These are phyloP conservation scores for Clonostachys byssicola DNA, from an alignment of 2,329 filamentous ascomycete species.

Conservation along the genomic window DNA sequence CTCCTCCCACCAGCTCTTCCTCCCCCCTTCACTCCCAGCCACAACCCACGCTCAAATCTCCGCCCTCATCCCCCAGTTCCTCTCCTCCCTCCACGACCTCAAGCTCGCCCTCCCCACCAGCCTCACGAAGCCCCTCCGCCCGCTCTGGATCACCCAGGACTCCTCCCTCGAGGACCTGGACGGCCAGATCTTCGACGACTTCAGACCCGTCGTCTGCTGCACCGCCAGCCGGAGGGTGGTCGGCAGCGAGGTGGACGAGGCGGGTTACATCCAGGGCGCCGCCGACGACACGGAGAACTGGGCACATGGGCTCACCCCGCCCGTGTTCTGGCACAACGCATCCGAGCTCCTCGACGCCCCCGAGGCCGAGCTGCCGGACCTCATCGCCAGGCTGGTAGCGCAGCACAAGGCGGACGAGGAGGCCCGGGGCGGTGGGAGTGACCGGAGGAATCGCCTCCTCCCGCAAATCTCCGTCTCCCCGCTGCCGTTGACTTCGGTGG, in stretches of 20 bases:
- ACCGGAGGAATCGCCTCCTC: slow-evolving; percentile 16
- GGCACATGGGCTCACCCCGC: slow-evolving; percentile 75
- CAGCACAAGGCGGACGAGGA: slow-evolving; percentile 6
- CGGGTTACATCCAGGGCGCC: slow-evolving; percentile 83
- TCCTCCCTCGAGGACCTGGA: slow-evolving; percentile 33
- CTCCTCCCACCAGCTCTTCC: slow-evolving; percentile 51
- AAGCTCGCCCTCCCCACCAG: slow-evolving; percentile 49
- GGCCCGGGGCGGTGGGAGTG: not conserved
- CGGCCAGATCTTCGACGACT: slow-evolving; percentile 45
- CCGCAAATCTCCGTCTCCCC: slow-evolving; percentile 28
- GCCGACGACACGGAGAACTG: slow-evolving; percentile 95
- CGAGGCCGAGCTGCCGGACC: slow-evolving; percentile 58
- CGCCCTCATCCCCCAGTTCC: slow-evolving; percentile 50
- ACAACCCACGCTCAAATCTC: slow-evolving; percentile 75
- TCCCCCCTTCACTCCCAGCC: slow-evolving; percentile 69
- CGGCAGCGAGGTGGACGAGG: slow-evolving; percentile 57
- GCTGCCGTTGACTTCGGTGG: slow-evolving; percentile 15
- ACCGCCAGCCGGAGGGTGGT: slow-evolving; percentile 73
- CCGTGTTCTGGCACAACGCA: slow-evolving; percentile 73
- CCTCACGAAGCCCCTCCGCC: slow-evolving; percentile 68
- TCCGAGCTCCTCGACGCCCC: slow-evolving; percentile 54
- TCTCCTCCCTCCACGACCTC: slow-evolving; percentile 47
- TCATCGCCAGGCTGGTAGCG: slow-evolving; percentile 28
- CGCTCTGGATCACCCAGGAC: slow-evolving; percentile 76
- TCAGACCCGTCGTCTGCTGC: slow-evolving; percentile 75